phyloP scores from a whole-genome alignment of 441 rosid genomes.

The Codiaeum variegatum region DNA sequence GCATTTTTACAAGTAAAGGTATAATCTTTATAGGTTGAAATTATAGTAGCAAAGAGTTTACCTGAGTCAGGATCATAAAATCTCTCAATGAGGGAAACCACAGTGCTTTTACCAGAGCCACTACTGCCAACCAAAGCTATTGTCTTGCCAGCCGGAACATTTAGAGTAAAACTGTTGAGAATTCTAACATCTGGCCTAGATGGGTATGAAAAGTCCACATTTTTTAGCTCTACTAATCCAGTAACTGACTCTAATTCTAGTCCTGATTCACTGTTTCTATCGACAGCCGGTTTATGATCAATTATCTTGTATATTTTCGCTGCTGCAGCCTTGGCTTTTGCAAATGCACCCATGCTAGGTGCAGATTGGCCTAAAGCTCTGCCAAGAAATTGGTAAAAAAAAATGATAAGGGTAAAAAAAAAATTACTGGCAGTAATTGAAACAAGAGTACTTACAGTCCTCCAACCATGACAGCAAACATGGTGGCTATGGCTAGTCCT shows the following conservation, averaged over 20 bases:
- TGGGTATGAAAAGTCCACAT: conserved; percentile 87
- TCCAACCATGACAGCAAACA: conserved; percentile 99
- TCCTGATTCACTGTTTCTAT: conserved; percentile 63
- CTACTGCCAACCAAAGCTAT: conserved; percentile 99
- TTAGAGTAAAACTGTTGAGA: conserved; percentile 70
- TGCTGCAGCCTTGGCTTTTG: conserved; percentile 93
- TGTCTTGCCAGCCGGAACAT: conserved; percentile 91
- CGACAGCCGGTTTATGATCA: conserved; percentile 76
- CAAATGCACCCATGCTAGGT: conserved; percentile 91
- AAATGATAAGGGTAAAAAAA: not conserved
- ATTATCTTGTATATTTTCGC: conserved; percentile 82
- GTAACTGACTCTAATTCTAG: conserved; percentile 67
- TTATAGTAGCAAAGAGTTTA: conserved; percentile 20
- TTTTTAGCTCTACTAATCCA: conserved; percentile 79
- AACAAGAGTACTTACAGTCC: conserved; percentile 67
- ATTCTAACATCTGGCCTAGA: conserved; percentile 83
- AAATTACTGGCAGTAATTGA: not conserved
- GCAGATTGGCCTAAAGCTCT: conserved; percentile 95
- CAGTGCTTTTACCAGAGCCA: conserved; percentile 98
- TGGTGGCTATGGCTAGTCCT: conserved; percentile 94
- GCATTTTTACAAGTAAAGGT: conserved; percentile 3
- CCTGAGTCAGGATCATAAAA: conserved; percentile 95
- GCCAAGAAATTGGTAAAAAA: conserved; percentile 9
- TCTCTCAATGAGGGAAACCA: conserved; percentile 95
- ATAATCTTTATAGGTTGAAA: not conserved